phyloP scores from a whole-genome alignment of 495 filamentous ascomycete species.

The Platismatia glauca region DNA sequence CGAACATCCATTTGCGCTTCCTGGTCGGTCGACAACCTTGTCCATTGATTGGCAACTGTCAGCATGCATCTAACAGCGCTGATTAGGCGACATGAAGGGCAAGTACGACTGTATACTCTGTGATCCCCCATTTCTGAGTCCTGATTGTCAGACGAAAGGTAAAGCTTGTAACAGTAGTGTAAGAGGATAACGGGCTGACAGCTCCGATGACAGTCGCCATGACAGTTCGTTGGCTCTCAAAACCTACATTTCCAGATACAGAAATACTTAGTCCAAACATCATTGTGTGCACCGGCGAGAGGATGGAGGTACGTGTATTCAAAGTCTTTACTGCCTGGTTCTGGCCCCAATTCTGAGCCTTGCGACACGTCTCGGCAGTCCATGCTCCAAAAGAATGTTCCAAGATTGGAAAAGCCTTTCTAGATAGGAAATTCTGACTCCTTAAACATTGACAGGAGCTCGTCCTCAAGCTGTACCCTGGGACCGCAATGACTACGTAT shows the following conservation, averaged over 20 bases:
- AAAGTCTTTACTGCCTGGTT: too few species aligned
- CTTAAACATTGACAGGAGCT: too few species aligned
- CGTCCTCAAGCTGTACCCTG: conserved; percentile 25
- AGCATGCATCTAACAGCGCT: background rate
- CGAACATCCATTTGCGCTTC: conserved; percentile 51
- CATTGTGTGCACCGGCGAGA: conserved; percentile 66
- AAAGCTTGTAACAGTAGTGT: background rate
- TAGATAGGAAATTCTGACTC: too few species aligned
- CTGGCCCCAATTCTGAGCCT: too few species aligned
- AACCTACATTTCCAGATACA: conserved; percentile 28
- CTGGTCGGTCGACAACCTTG: conserved; percentile 33
- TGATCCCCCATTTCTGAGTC: conserved; percentile 70
- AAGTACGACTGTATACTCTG: conserved; percentile 56
- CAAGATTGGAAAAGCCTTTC: too few species aligned
- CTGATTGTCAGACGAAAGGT: conserved; percentile 78
- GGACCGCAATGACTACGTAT: conserved; percentile 21
- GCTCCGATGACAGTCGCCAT: conserved; percentile 47
- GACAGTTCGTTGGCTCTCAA: conserved; percentile 59
- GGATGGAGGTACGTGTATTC: too few species aligned
- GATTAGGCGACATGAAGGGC: conserved; percentile 47
- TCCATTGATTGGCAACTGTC: background rate
- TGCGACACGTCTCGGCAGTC: too few species aligned
- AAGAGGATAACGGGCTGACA: conserved; percentile 1
- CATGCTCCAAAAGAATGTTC: too few species aligned
- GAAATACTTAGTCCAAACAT: conserved; percentile 33